Percentiles rank a stretch among this genome's conserved stretches.
Conservation (phyloP, 176 grass and related monocot genomes). For the Phoenix roebelenii region DNA sequence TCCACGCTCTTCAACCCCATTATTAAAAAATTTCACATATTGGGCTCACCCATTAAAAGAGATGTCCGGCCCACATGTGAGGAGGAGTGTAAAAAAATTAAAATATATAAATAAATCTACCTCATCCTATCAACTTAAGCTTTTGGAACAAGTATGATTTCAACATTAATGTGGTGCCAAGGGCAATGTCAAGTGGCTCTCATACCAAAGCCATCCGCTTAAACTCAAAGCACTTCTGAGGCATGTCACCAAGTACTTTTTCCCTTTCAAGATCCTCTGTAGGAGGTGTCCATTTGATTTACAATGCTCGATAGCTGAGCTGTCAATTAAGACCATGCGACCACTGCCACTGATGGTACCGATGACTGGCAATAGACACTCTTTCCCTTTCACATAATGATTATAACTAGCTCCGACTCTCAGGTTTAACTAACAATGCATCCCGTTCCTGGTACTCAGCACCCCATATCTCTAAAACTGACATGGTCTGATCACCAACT, state of each 20-base stretch:
- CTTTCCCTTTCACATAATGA: constrained; percentile 70
- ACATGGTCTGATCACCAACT: constrained; percentile 86
- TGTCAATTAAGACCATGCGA: constrained; percentile 77
- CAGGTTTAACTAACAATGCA: constrained; percentile 58
- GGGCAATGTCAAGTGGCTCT: constrained; percentile 72
- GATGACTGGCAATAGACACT: constrained; percentile 84
- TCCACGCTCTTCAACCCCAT: too few species aligned
- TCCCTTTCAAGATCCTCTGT: constrained; percentile 80
- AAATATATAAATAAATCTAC: too few species aligned
- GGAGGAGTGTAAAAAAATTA: too few species aligned
- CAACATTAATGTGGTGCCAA: constrained; percentile 44
- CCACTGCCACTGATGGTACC: constrained; percentile 73
- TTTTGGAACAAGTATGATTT: too few species aligned
- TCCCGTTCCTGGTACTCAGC: constrained; percentile 91
- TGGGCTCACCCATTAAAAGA: too few species aligned
- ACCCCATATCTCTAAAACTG: constrained; percentile 82
- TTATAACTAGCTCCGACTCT: constrained; percentile 46
- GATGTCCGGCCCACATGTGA: too few species aligned
- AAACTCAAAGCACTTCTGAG: constrained; percentile 78
- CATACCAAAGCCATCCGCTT: constrained; percentile 26
- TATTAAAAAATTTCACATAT: too few species aligned
- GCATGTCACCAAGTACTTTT: constrained; percentile 94
- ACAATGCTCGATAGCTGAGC: constrained; percentile 45
- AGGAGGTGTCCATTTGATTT: constrained; percentile 37
- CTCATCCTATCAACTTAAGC: too few species aligned